A percentile compares a stretch with the other conserved stretches of the same genome.
These are phyloP conservation scores for Entoloma clypeatum DNA, from an alignment of 1,284 basidiomycete species.

Conservation along the genomic window DNA sequence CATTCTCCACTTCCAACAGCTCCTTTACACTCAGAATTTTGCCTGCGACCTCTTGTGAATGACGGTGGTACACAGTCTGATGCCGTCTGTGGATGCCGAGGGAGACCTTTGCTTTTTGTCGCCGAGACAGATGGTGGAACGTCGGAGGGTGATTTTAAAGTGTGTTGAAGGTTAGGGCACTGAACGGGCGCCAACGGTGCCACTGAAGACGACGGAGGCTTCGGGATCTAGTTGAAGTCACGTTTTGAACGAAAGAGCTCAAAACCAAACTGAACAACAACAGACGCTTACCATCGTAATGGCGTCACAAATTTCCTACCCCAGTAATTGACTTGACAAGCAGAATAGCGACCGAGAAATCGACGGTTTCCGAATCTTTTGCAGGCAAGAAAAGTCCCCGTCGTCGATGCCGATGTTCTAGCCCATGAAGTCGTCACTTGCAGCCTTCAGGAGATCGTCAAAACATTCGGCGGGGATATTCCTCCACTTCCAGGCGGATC, in stretches of 20 bases:
- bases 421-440: slow-evolving; percentile 85
- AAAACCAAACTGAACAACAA: no score
- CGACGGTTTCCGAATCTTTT: slow-evolving; percentile 83
- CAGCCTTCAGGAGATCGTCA: slow-evolving; percentile 66
- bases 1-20: slow-evolving; percentile 82
- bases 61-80: slow-evolving; percentile 78
- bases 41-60: slow-evolving; percentile 72
- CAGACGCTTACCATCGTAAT: no score
- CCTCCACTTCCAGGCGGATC: slow-evolving; percentile 68
- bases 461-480: slow-evolving; percentile 69
- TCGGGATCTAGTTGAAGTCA: no score
- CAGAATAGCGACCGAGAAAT: slow-evolving; percentile 96
- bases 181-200: no score
- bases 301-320: no score
- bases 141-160: slow-evolving; percentile 80
- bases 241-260: no score
- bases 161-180: no score
- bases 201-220: no score
- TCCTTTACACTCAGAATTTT: slow-evolving; percentile 84
- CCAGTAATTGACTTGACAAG: slow-evolving; percentile 93
- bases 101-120: slow-evolving; percentile 64
- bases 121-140: slow-evolving; percentile 80
- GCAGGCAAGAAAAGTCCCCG: slow-evolving; percentile 60
- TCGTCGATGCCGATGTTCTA: slow-evolving; percentile 91
- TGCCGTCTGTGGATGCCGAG: slow-evolving; percentile 77